These are phyloP conservation scores for Fragilariopsis cylindrus DNA, from an alignment of 108 stramenopile species.

Conservation along the genomic window DNA sequence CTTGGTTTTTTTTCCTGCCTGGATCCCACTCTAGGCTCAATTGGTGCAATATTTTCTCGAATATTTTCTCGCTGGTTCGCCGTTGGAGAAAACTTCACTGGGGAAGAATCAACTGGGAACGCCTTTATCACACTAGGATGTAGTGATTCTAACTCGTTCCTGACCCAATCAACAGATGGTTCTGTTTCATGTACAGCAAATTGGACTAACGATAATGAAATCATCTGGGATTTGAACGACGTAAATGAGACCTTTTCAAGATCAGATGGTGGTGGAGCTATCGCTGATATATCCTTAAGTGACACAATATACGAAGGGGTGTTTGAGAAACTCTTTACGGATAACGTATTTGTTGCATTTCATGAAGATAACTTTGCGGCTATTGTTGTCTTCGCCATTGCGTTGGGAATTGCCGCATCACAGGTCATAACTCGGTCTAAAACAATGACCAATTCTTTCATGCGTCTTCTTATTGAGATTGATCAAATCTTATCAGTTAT, in stretches of 20 bases:
- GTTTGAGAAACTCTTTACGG: conserved; percentile 20
- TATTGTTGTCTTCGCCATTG: conserved; percentile 23
- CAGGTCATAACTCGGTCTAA: background rate
- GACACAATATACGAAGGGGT: conserved; percentile 33
- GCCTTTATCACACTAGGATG: conserved; percentile 15
- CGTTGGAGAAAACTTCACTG: background rate
- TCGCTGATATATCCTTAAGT: conserved; percentile 19
- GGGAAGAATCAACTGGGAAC: too few species aligned
- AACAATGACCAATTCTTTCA: conserved; percentile 5
- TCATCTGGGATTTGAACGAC: too few species aligned
- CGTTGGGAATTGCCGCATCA: conserved; percentile 18
- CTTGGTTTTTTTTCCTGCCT: background rate
- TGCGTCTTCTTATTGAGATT: conserved; percentile 25
- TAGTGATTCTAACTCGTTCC: background rate
- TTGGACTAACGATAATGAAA: background rate
- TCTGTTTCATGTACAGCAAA: conserved; percentile 1
- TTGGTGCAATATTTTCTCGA: conserved; percentile 25
- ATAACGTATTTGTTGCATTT: conserved; percentile 24
- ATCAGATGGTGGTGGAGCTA: background rate
- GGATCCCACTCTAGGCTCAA: background rate
- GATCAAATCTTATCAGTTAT: conserved; percentile 22
- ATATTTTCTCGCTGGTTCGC: conserved; percentile 7
- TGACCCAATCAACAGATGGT: background rate
- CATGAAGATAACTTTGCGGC: conserved; percentile 24
- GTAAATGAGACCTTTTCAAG: background rate